phyloP scores from a whole-genome alignment of 352 stramenopile species.

The Globisporangium abappressorium region DNA sequence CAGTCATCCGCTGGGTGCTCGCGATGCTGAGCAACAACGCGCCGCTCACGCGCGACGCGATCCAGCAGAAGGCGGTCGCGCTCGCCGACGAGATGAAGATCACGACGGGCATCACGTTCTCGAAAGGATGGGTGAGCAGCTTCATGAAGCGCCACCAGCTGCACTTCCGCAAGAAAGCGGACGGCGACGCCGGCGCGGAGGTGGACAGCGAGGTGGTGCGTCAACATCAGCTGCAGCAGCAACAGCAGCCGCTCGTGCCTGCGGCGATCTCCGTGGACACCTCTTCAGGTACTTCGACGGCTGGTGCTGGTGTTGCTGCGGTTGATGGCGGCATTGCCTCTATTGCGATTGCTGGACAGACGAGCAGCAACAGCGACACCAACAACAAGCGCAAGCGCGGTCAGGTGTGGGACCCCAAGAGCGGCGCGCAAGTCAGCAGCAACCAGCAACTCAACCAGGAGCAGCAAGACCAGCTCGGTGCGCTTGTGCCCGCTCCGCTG shows the following conservation, averaged over 20 bases:
- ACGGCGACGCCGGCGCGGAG: constrained; percentile 5
- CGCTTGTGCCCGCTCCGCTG: constrained; percentile 13
- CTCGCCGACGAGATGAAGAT: constrained; percentile 41
- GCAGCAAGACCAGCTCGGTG: not conserved
- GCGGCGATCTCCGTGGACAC: constrained; percentile 8
- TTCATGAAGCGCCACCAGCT: constrained; percentile 59
- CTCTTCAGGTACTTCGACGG: not conserved
- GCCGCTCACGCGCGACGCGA: constrained; percentile 28
- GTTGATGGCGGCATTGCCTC: not conserved
- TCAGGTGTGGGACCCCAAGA: not conserved
- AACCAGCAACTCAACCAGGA: not conserved
- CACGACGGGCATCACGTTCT: constrained; percentile 41
- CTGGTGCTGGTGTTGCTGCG: not conserved
- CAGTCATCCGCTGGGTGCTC: constrained; percentile 45
- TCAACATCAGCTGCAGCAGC: constrained; percentile 9
- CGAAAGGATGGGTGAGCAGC: constrained; percentile 58
- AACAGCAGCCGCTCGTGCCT: constrained; percentile 6
- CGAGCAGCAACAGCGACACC: not conserved
- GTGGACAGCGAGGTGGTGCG: constrained; percentile 14
- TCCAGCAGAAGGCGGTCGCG: constrained; percentile 33
- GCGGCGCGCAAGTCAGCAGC: constrained; percentile 1
- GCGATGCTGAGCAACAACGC: constrained; percentile 25
- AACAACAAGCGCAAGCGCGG: not conserved
- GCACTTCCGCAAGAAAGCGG: constrained; percentile 28
- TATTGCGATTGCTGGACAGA: not conserved